These are phyloP conservation scores for Trichoderma erinaceum DNA, from an alignment of 495 filamentous ascomycete species.

Conservation along the genomic window DNA sequence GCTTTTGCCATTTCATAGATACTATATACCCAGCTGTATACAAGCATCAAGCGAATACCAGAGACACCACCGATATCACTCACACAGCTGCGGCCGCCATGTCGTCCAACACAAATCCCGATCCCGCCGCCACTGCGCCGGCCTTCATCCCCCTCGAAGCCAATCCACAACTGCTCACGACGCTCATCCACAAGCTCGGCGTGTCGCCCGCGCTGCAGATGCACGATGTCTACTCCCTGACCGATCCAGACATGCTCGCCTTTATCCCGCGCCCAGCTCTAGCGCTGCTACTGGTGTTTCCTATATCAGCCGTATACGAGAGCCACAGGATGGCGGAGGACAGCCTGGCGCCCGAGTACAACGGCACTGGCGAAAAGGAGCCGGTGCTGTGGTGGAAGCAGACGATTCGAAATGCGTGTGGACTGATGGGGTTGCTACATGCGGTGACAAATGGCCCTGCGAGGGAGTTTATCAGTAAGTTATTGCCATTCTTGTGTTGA, in stretches of 20 bases:
- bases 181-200: conserved; percentile 69
- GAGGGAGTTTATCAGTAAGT: conserved; percentile 38
- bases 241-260: conserved; percentile 68
- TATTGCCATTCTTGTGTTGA: conserved; percentile 11
- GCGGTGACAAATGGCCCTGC: conserved; percentile 54
- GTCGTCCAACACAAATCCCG: conserved; percentile 18
- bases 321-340: conserved; percentile 60
- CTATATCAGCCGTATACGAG: conserved; percentile 66
- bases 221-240: conserved; percentile 79
- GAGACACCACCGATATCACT: no score
- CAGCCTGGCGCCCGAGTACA: conserved; percentile 40
- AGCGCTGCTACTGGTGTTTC: conserved; percentile 81
- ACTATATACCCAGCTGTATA: neutral
- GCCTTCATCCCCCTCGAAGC: conserved; percentile 48
- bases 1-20: neutral
- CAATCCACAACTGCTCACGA: conserved; percentile 77
- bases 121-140: conserved; percentile 28
- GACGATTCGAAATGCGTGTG: conserved; percentile 80
- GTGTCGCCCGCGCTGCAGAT: conserved; percentile 59
- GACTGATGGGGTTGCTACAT: conserved; percentile 74
- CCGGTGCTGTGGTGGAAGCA: conserved; percentile 80
- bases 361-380: conserved; percentile 34
- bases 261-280: conserved; percentile 78
- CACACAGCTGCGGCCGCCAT: neutral
- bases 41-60: no score